Conservation (phyloP, 2,329 filamentous ascomycete species). For the Xylariaceae sp. region DNA sequence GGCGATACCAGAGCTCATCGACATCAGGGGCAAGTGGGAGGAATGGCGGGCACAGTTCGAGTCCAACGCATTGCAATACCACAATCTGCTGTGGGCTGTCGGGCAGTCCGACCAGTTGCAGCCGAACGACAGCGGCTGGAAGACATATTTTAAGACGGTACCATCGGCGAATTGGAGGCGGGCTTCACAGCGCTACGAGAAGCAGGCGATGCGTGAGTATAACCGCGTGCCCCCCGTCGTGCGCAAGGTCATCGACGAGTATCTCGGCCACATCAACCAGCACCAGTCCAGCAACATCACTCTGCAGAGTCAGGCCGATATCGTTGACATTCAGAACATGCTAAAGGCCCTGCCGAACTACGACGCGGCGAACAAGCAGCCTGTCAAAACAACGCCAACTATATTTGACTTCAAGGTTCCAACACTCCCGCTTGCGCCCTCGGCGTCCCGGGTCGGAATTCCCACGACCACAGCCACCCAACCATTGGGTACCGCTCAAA, state of each 20-base stretch:
- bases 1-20: not conserved
- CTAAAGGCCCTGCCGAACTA: not conserved
- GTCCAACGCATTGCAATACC: slow-evolving; percentile 5
- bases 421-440: no score
- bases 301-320: not conserved
- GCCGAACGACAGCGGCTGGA: slow-evolving; percentile 23
- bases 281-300: not conserved
- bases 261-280: not conserved
- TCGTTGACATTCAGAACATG: not conserved
- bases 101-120: not conserved
- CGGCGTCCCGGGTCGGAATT: no score
- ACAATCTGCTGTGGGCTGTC: slow-evolving; percentile 17
- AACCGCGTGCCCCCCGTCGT: slow-evolving; percentile 26
- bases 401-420: not conserved
- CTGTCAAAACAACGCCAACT: no score
- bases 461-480: no score
- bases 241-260: slow-evolving; percentile 32
- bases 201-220: slow-evolving; percentile 32
- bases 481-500: no score
- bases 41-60: slow-evolving; percentile 18
- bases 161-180: slow-evolving; percentile 31
- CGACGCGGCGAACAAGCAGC: not conserved
- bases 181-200: slow-evolving; percentile 16
- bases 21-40: slow-evolving; percentile 8
- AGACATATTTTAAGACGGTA: slow-evolving; percentile 23